Base-by-base conservation (phyloP, 2,329 filamentous ascomycete genomes). In the Paramyrothecium roridum region DNA sequence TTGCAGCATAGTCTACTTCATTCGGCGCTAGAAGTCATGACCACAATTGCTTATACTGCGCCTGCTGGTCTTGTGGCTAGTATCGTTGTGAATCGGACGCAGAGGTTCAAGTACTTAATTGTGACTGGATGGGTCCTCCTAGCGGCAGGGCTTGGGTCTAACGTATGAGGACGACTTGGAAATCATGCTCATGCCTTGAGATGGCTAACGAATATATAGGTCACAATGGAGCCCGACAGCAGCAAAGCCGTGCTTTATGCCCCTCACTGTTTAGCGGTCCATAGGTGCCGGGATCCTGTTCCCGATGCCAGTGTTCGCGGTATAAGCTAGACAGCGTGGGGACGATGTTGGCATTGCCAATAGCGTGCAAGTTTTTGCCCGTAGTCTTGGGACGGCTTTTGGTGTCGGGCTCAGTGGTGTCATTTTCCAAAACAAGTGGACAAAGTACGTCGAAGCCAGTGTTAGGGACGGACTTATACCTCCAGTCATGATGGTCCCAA, bases 361-460 rank as follows among this genome's bases (percentile, higher is more conserved):
- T 8, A 50, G 48, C 48, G 16, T 33, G 8, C 48, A 50, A 50
- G 46, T 48, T 3, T 48, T 48, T 20, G 46, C 46, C 16, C 46
- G 46, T 20, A 48, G 46, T 16, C 46, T 48, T 13, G 46, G 46
- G 12, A 48, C 46, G 16, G n/a, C 46, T 22, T 48, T 48, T 23
- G 46, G 46, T 20, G 46, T 48, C 20, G 46, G 46, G 12, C 46
- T 48, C 6, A 19, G 46, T 13, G 46, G 46, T 50, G 48, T 33
- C 21, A 50, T 50, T n/a, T 50, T 50, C 48, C 48, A 50, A n/a
- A 50, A 33, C 19, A 22, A 50, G 33, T 50, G 48, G 26, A 33
- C 48, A 13, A 30, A 23, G 13, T 22, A 26, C 8, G 26, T 50
- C 13, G 7, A 26, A 8, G n/a, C 22, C 10, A 20, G n/a, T 4